Base-by-base conservation (phyloP, 169 alveolate genomes). In the Cryptosporidium sp. region DNA sequence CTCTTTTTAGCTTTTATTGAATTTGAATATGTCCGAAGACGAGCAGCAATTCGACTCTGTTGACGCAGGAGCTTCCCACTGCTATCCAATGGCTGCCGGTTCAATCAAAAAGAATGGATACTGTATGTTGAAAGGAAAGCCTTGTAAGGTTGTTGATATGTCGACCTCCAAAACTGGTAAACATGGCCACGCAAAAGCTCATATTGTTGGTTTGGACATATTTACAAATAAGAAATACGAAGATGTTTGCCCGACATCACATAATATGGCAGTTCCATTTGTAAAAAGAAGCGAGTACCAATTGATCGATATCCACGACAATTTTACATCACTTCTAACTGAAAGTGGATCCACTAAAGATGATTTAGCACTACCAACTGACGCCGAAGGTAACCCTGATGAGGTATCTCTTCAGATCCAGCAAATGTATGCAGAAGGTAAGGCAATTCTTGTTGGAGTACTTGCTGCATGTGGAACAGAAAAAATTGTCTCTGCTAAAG, bases 101-200 rank as follows among this genome's bases (percentile, higher is more conserved):
- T 96, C 98, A 84, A 94, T 98, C 85, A 97, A 97, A 93, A 98
- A 97, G 92, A 97, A 97, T 91, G 98, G 98, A n/a, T 96, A 96
- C 92, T 97, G 96, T 58, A 97, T 98, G 99, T 92, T 98, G 93
- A 98, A 97, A 93, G 99, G 98, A 45, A 96, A 97, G 94, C 99
- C 99, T 33, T 98, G 99, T 96, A 98, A 97, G 94, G 99, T 98
- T 37, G 97, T 96, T 37, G 99, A 97, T 74, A 95, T 95, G 86
- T 96, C 98, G 37, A 97, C 99, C 2, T 96, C 99, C 67, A 98
- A 98, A 94, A 97, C 99, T 9, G 99, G 99, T 58, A 98, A 98
- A 95, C 99, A 98, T 95, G 99, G 99, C 50, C 98, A 97, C 94
- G 99, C 99, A 68, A 98, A 98, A 94, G 99, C 99, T 23, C 97